Evolutionary conservation across 805 yeast species (phyloP).

Genomic region (Candida yuanshanica): DNA sequence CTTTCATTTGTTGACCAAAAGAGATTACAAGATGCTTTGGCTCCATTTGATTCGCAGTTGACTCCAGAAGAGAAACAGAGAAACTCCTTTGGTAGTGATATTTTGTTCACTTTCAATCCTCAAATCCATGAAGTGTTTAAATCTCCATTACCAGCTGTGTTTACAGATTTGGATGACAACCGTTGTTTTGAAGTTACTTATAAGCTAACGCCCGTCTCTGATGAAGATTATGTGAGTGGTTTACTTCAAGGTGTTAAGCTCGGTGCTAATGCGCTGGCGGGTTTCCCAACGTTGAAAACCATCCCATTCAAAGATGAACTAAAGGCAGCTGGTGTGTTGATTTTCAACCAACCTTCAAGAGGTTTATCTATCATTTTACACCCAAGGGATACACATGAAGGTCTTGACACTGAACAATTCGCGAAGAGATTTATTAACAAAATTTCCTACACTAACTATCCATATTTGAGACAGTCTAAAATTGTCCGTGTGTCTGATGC

Average conservation of each 20-base stretch:
- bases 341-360: slow-evolving; percentile 81
- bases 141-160: slow-evolving; percentile 72
- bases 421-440: slow-evolving; percentile 57
- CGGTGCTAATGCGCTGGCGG: slow-evolving; percentile 74
- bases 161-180: slow-evolving; percentile 72
- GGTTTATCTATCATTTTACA: slow-evolving; percentile 75
- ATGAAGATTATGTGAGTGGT: slow-evolving; percentile 42
- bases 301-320: slow-evolving; percentile 54
- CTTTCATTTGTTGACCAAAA: slow-evolving; percentile 86
- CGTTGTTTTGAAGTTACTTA: slow-evolving; percentile 66
- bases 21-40: slow-evolving; percentile 67
- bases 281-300: slow-evolving; percentile 81
- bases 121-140: slow-evolving; percentile 62
- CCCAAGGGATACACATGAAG: slow-evolving; percentile 49
- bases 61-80: slow-evolving; percentile 66
- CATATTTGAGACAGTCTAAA: slow-evolving; percentile 78
- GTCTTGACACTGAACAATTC: slow-evolving; percentile 55
- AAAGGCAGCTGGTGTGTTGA: slow-evolving; percentile 56
- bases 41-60: slow-evolving; percentile 55
- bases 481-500: slow-evolving; percentile 59
- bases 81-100: slow-evolving; percentile 68
- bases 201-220: slow-evolving; percentile 41
- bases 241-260: slow-evolving; percentile 58
- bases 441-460: slow-evolving; percentile 78
- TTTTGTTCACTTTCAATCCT: slow-evolving; percentile 69